A percentile compares a stretch with the other conserved stretches of the same genome.
Evolutionary conservation across 2,329 filamentous ascomycete species (phyloP).

Genomic region (Ophiocordyceps camponoti-floridani): DNA sequence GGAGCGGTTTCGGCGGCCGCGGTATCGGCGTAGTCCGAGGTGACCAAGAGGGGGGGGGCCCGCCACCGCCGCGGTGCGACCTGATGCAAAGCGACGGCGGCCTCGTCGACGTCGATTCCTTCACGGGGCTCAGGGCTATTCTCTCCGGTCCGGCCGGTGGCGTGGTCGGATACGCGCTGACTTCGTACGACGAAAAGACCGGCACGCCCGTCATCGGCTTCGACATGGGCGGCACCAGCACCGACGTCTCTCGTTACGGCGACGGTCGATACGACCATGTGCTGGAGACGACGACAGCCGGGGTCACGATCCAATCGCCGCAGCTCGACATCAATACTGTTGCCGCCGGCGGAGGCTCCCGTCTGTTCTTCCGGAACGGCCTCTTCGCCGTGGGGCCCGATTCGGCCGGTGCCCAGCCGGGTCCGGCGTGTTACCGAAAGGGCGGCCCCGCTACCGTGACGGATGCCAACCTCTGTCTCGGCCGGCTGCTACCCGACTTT

Average conservation of each 20-base stretch:
- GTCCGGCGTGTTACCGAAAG: conserved; percentile 58
- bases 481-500: conserved; percentile 40
- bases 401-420: conserved; percentile 51
- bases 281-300: conserved; percentile 63
- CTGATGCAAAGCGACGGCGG: conserved; percentile 51
- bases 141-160: conserved; percentile 61
- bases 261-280: conserved; percentile 21
- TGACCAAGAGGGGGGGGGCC: background rate
- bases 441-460: conserved; percentile 54
- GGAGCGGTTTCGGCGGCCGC: conserved; percentile 15
- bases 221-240: conserved; percentile 55
- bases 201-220: conserved; percentile 59
- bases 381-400: conserved; percentile 59
- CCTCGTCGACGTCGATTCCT: conserved; percentile 36
- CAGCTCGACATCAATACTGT: conserved; percentile 74
- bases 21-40: conserved; percentile 29
- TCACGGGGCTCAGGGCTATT: conserved; percentile 52
- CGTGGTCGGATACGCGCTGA: conserved; percentile 58
- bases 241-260: conserved; percentile 53
- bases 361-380: conserved; percentile 53
- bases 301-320: conserved; percentile 60
- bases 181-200: conserved; percentile 50
- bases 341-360: conserved; percentile 55
- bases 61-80: conserved; percentile 46
- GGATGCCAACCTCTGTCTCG: conserved; percentile 53